phyloP scores from a whole-genome alignment of 75 land plant genomes.

The Picea glauca region DNA sequence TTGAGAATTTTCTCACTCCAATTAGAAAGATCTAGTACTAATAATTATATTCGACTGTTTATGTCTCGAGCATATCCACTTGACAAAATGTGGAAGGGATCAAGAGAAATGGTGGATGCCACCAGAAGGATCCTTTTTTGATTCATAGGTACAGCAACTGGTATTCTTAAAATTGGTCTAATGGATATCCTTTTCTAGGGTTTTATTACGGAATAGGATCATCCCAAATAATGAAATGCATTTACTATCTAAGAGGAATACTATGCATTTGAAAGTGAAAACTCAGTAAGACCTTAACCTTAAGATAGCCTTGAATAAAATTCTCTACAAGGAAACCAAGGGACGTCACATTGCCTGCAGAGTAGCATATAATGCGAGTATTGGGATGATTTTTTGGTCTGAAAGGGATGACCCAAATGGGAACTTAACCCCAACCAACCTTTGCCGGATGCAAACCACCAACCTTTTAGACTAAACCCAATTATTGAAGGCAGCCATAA shows the following conservation, averaged over 20 bases:
- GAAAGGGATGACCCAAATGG: not conserved
- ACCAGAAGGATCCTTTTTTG: not conserved
- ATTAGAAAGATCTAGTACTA: not conserved
- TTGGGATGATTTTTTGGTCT: not conserved
- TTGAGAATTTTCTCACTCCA: not conserved
- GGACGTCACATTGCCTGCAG: not conserved
- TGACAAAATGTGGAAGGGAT: not conserved
- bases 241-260: no score
- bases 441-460: not conserved
- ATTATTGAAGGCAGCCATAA: not conserved
- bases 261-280: no score
- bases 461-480: not conserved
- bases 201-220: no score
- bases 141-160: constrained; percentile 3
- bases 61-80: not conserved
- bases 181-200: not conserved
- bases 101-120: not conserved
- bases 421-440: not conserved
- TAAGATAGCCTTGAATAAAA: not conserved
- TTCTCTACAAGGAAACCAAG: not conserved
- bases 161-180: not conserved
- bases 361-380: not conserved
- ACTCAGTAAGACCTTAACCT: not conserved
- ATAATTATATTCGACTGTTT: constrained; percentile 1
- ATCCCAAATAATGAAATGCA: no score